phyloP scores from a whole-genome alignment of 306 rosid species.

The Trifolium repens region DNA sequence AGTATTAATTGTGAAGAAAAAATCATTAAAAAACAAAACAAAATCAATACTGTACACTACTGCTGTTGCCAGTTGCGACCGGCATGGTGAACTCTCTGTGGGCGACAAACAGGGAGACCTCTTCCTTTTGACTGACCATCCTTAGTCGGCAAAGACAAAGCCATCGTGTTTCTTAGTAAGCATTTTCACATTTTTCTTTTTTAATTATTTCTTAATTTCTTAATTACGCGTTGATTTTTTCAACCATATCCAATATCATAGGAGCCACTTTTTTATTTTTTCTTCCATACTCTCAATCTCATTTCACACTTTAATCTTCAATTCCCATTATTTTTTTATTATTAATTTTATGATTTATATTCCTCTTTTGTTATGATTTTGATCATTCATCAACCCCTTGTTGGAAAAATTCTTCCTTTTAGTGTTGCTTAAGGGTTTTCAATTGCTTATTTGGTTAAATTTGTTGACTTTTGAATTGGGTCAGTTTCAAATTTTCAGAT shows the following conservation, averaged over 20 bases:
- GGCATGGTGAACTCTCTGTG: not conserved
- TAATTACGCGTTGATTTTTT: slow-evolving; percentile 4
- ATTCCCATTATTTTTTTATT: not conserved
- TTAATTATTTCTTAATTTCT: not conserved
- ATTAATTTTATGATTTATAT: not conserved
- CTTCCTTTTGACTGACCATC: not conserved
- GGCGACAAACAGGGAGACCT: not conserved
- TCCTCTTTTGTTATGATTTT: not conserved
- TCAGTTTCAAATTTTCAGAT: slow-evolving; percentile 42
- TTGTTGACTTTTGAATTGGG: slow-evolving; percentile 43
- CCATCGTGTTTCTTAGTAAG: slow-evolving; percentile 2
- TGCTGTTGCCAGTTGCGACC: not conserved
- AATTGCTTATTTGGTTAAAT: slow-evolving; percentile 45
- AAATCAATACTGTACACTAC: not conserved
- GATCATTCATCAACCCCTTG: not conserved
- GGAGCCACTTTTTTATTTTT: not conserved
- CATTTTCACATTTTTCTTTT: not conserved
- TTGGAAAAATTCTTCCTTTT: not conserved
- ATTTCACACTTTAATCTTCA: not conserved
- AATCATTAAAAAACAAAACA: not conserved
- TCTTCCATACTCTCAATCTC: not conserved
- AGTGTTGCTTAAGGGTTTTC: slow-evolving; percentile 17
- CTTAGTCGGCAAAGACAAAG: slow-evolving; percentile 15
- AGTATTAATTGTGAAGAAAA: not conserved
- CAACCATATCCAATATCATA: not conserved